Evolutionary conservation across 257 asterid species (phyloP).

Genomic region (Buddleja alternifolia): DNA sequence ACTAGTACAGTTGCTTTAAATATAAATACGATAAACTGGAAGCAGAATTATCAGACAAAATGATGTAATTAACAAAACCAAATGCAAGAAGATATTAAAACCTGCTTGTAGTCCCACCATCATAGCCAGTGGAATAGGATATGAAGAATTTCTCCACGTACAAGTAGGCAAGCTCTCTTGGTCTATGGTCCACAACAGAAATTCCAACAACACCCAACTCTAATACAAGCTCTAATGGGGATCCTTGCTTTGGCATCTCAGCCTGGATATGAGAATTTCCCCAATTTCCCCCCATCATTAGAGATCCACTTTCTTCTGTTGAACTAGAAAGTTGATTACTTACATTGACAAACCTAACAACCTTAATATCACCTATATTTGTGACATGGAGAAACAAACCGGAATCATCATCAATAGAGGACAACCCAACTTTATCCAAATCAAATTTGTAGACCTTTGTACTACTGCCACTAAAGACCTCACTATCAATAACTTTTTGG

Average conservation of each 20-base stretch:
- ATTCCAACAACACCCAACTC: constrained; percentile 90
- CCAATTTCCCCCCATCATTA: constrained; percentile 49
- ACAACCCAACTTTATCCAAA: constrained; percentile 63
- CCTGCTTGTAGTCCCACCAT: constrained; percentile 97
- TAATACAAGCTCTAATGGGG: constrained; percentile 81
- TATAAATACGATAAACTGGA: constrained; percentile 11
- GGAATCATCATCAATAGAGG: constrained; percentile 48
- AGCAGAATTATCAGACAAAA: constrained; percentile 4
- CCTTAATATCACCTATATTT: constrained; percentile 66
- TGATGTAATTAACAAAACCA: constrained; percentile 17
- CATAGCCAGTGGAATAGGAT: constrained; percentile 90
- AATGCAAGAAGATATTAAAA: constrained; percentile 33
- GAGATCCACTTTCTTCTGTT: constrained; percentile 47
- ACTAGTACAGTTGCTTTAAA: not conserved
- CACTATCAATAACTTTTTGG: constrained; percentile 65
- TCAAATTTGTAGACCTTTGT: constrained; percentile 54
- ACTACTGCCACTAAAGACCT: constrained; percentile 44
- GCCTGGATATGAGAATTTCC: constrained; percentile 57
- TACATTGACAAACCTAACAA: constrained; percentile 69
- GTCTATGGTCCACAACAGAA: constrained; percentile 85
- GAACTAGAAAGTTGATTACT: constrained; percentile 38
- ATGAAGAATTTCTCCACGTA: constrained; percentile 85
- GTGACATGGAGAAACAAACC: constrained; percentile 72
- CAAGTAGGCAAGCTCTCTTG: constrained; percentile 88
- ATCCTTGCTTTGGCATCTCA: constrained; percentile 64